phyloP scores from a whole-genome alignment of 148 eudicot species.

The Camellia lanceoleosa region DNA sequence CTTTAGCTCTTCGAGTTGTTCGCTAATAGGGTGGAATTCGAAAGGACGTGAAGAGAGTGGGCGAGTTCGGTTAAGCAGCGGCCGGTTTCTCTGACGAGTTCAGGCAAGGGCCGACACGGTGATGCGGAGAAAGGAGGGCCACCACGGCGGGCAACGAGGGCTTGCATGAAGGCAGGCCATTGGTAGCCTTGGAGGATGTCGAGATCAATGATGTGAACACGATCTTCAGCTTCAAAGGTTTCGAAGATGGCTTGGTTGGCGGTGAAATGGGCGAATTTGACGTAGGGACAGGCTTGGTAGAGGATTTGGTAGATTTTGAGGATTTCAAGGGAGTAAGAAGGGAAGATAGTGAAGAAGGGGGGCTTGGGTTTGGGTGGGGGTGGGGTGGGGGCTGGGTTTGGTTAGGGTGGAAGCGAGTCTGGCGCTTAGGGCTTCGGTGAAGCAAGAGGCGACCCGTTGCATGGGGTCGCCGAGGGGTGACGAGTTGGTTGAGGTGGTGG shows the following conservation, averaged over 20 bases:
- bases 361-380: slow-evolving; percentile 21
- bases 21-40: slow-evolving; percentile 37
- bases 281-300: slow-evolving; percentile 48
- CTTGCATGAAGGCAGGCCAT: slow-evolving; percentile 50
- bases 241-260: slow-evolving; percentile 44
- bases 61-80: slow-evolving; percentile 38
- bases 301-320: slow-evolving; percentile 41
- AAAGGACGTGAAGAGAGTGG: slow-evolving; percentile 35
- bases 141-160: slow-evolving; percentile 36
- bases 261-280: slow-evolving; percentile 45
- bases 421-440: slow-evolving; percentile 43
- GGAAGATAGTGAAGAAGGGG: slow-evolving; percentile 28
- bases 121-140: slow-evolving; percentile 35
- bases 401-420: slow-evolving; percentile 41
- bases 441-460: slow-evolving; percentile 49
- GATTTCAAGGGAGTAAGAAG: slow-evolving; percentile 39
- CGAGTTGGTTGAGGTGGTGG: slow-evolving; percentile 45
- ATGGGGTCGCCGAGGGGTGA: slow-evolving; percentile 44
- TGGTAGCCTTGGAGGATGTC: slow-evolving; percentile 46
- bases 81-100: slow-evolving; percentile 35
- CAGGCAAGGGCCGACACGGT: slow-evolving; percentile 33
- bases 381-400: slow-evolving; percentile 20
- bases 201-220: slow-evolving; percentile 43
- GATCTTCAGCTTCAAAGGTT: slow-evolving; percentile 38
- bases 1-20: slow-evolving; percentile 37